These are phyloP conservation scores for Ophiocordyceps robertsii DNA, from an alignment of 2,329 filamentous ascomycete species.

Conservation along the genomic window DNA sequence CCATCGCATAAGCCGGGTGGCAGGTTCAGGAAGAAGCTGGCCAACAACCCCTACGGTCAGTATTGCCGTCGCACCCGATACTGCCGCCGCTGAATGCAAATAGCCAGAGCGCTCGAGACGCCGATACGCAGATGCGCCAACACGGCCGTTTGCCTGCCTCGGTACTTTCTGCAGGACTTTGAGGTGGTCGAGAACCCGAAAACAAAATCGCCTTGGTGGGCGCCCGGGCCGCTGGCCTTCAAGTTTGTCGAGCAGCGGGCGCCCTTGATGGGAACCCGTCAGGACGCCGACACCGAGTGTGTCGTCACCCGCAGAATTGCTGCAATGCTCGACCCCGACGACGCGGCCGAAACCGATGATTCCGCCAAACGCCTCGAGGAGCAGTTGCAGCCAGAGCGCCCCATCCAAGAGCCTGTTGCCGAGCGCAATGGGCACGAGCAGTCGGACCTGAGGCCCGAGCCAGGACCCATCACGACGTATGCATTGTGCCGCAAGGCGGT, in stretches of 20 bases:
- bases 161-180: slow-evolving; percentile 51
- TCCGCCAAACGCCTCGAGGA: neutral
- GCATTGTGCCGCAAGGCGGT: slow-evolving; percentile 14
- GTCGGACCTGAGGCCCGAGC: neutral
- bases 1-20: slow-evolving; percentile 17
- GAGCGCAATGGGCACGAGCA: too few species aligned
- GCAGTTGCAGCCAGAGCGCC: neutral
- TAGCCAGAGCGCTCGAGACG: slow-evolving; percentile 49
- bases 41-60: slow-evolving; percentile 51
- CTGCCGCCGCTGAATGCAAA: slow-evolving; percentile 3
- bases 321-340: neutral
- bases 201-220: slow-evolving; percentile 38
- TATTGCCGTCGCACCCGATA: too few species aligned
- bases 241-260: slow-evolving; percentile 8
- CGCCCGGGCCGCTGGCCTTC: slow-evolving; percentile 31
- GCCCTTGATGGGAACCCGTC: too few species aligned
- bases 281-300: neutral
- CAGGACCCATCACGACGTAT: slow-evolving; percentile 13
- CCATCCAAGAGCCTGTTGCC: neutral
- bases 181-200: slow-evolving; percentile 40
- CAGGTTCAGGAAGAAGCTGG: slow-evolving; percentile 44
- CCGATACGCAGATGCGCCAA: slow-evolving; percentile 43
- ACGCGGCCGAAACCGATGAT: neutral
- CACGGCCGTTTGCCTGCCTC: slow-evolving; percentile 36
- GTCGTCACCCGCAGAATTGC: neutral